Evolutionary conservation across 371 early-diverging fungal species (phyloP).

Genomic region (Mucor indicus): DNA sequence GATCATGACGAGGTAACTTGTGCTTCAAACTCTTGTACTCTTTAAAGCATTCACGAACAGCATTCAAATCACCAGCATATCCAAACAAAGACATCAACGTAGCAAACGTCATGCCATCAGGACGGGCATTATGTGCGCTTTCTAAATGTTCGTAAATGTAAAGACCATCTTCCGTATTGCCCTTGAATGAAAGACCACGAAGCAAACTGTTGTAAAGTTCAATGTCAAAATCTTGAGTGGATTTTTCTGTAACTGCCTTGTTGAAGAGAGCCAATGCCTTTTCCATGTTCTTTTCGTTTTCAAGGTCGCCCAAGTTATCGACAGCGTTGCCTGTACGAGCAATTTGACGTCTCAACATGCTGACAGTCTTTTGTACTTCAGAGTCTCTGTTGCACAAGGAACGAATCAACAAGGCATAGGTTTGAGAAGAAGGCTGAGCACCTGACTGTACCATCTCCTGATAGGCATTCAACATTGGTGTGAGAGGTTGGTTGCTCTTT

Average conservation of each 20-base stretch:
- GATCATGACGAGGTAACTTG: constrained; percentile 28
- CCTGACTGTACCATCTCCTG: constrained; percentile 44
- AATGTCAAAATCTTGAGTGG: constrained; percentile 38
- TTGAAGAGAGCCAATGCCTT: constrained; percentile 44
- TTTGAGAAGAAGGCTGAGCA: constrained; percentile 34
- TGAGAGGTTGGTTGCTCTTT: constrained; percentile 28
- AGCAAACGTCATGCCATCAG: constrained; percentile 41
- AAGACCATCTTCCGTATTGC: constrained; percentile 42
- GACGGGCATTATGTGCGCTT: constrained; percentile 24
- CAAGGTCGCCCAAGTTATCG: constrained; percentile 20
- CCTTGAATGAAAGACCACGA: constrained; percentile 32
- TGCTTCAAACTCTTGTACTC: constrained; percentile 34
- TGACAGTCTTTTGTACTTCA: constrained; percentile 37
- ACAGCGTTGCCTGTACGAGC: constrained; percentile 23
- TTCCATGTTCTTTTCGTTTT: constrained; percentile 39
- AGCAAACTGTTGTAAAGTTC: constrained; percentile 45
- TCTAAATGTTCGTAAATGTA: constrained; percentile 52
- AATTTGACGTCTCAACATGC: constrained; percentile 26
- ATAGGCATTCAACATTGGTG: constrained; percentile 38
- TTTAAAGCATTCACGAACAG: constrained; percentile 44
- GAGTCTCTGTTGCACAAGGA: constrained; percentile 36
- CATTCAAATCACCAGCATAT: constrained; percentile 37
- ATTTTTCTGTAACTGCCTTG: constrained; percentile 32
- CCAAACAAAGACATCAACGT: constrained; percentile 47
- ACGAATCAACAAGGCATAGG: constrained; percentile 44